These are phyloP conservation scores for Pythium aquatile DNA, from an alignment of 352 stramenopile genomes.

Conservation along the genomic window DNA sequence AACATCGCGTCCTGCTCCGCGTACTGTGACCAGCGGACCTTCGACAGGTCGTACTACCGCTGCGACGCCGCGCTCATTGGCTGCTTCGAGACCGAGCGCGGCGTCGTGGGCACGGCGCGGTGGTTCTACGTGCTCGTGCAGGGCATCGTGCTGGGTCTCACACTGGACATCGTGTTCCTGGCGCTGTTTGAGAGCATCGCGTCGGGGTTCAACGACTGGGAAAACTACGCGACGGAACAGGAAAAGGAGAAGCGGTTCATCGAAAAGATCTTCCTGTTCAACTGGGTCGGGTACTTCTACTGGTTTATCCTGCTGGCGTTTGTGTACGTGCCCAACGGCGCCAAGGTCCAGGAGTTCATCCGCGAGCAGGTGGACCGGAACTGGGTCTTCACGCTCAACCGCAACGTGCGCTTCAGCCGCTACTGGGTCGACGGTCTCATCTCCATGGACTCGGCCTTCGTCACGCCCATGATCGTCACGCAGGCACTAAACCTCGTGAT, in stretches of 20 bases:
- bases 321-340: slow-evolving; percentile 60
- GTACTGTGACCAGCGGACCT: slow-evolving; percentile 43
- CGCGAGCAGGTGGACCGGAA: slow-evolving; percentile 38
- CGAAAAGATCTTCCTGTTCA: slow-evolving; percentile 70
- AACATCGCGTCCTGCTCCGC: slow-evolving; percentile 37
- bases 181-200: slow-evolving; percentile 58
- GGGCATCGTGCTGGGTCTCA: slow-evolving; percentile 55
- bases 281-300: slow-evolving; percentile 76
- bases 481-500: slow-evolving; percentile 66
- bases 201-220: slow-evolving; percentile 53
- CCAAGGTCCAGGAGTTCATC: slow-evolving; percentile 42
- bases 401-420: slow-evolving; percentile 45
- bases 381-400: slow-evolving; percentile 38
- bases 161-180: slow-evolving; percentile 66
- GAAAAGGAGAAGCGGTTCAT: slow-evolving; percentile 51
- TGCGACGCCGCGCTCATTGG: slow-evolving; percentile 49
- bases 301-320: slow-evolving; percentile 68
- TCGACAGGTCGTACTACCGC: slow-evolving; percentile 50
- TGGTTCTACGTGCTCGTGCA: slow-evolving; percentile 69
- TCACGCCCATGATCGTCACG: slow-evolving; percentile 70
- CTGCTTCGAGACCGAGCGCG: slow-evolving; percentile 51
- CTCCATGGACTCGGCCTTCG: slow-evolving; percentile 61
- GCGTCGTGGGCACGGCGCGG: slow-evolving; percentile 54
- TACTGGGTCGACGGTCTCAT: slow-evolving; percentile 64
- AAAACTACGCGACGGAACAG: slow-evolving; percentile 61